Evolutionary conservation across 192 early-diverging fungal genomes (phyloP).

Genomic region (Backusella sp.): DNA sequence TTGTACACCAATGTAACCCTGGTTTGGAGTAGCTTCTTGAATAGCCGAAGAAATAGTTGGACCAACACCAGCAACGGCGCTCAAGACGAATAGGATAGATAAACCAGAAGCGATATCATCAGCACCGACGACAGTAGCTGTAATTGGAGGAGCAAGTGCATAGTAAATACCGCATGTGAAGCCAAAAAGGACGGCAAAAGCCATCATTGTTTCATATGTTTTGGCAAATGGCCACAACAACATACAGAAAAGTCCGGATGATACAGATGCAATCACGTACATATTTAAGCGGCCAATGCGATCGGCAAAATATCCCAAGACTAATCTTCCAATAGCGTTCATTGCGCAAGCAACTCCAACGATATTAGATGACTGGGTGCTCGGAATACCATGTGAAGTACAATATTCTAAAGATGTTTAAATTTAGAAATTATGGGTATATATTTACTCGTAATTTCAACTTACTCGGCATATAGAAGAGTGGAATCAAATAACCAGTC

Average conservation of each 20-base stretch:
- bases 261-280: conserved; percentile 14
- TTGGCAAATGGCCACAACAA: conserved; percentile 32
- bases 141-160: conserved; percentile 34
- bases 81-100: conserved; percentile 20
- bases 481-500: conserved; percentile 44
- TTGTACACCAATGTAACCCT: conserved; percentile 26
- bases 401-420: conserved; percentile 23
- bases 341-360: conserved; percentile 28
- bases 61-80: conserved; percentile 18
- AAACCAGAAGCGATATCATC: conserved; percentile 23
- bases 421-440: not conserved
- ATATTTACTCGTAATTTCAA: not conserved
- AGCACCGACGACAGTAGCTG: conserved; percentile 25
- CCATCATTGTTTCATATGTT: conserved; percentile 26
- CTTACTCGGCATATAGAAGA: conserved; percentile 39
- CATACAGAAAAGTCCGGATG: conserved; percentile 24
- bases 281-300: conserved; percentile 33
- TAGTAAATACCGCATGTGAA: conserved; percentile 30
- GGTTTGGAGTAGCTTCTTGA: conserved; percentile 8
- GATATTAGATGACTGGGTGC: conserved; percentile 16
- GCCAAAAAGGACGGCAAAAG: conserved; percentile 30
- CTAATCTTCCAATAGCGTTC: conserved; percentile 27
- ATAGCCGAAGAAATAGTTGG: conserved; percentile 28
- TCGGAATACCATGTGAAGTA: conserved; percentile 14
- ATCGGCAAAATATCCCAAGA: conserved; percentile 32